Conservation (phyloP, 1,139 yeast genomes). For the Scheffersomyces titani region DNA sequence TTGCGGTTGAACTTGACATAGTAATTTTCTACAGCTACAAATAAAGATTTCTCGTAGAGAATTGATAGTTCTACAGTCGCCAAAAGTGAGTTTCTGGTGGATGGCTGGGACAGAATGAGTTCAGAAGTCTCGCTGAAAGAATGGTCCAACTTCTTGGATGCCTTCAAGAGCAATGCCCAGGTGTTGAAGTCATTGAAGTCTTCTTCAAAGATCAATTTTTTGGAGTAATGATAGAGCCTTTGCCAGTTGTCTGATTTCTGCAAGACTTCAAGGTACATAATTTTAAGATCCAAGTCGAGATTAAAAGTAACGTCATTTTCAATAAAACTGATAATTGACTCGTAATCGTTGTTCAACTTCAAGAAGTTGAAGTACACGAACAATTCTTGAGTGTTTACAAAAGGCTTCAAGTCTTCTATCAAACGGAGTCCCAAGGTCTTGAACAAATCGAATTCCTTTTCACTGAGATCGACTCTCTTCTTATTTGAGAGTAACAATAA, state of each 20-base stretch:
- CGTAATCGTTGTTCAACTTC: constrained; percentile 28
- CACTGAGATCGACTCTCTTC: constrained; percentile 6
- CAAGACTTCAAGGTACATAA: constrained; percentile 51
- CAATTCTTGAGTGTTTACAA: constrained; percentile 56
- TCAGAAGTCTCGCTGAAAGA: constrained; percentile 3
- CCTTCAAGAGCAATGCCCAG: constrained; percentile 53
- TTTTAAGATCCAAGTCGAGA: constrained; percentile 57
- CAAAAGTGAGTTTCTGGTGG: constrained; percentile 57
- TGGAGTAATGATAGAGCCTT: constrained; percentile 33
- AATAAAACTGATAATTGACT: constrained; percentile 30
- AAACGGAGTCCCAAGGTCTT: constrained; percentile 59
- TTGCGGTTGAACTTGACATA: constrained; percentile 48
- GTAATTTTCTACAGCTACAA: constrained; percentile 40
- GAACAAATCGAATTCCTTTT: constrained; percentile 46
- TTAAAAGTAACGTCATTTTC: constrained; percentile 30
- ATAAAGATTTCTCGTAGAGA: constrained; percentile 12
- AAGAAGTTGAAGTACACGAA: constrained; percentile 55
- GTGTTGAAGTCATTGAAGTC: constrained; percentile 61
- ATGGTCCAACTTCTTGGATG: constrained; percentile 35
- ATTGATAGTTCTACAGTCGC: constrained; percentile 52
- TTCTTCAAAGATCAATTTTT: constrained; percentile 38
- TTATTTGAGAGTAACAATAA: constrained; percentile 6
- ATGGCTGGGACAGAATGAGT: constrained; percentile 22
- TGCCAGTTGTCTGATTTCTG: constrained; percentile 41
- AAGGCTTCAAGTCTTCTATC: constrained; percentile 46